Conservation (phyloP, 129 eudicot species). For the Centrapalus pauciflorus region DNA sequence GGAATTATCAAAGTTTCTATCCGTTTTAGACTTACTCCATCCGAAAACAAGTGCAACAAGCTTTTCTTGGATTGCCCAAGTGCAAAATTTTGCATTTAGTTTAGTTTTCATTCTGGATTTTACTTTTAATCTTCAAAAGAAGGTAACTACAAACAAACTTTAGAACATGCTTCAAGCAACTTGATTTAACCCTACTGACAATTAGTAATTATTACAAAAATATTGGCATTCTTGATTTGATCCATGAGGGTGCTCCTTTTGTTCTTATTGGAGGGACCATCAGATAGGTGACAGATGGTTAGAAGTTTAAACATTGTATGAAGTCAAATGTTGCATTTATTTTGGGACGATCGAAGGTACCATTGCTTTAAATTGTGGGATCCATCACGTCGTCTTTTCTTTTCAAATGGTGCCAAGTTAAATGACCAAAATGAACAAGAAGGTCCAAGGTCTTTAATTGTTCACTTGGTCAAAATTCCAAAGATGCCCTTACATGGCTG, state of each 20-base stretch:
- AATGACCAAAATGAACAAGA: background rate
- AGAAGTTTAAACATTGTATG: background rate
- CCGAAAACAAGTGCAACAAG: background rate
- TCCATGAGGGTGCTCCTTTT: background rate
- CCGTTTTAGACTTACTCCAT: background rate
- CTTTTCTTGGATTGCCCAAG: background rate
- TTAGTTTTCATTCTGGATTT: background rate
- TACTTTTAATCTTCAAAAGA: background rate
- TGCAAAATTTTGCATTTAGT: background rate
- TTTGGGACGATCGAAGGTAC: background rate
- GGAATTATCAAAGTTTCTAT: background rate
- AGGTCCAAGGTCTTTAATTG: background rate
- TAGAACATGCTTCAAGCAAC: background rate
- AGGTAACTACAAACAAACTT: background rate
- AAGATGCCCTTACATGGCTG: conserved; percentile 1
- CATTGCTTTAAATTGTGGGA: too few species aligned
- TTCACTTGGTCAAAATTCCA: background rate
- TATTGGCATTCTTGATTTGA: background rate
- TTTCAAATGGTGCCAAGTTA: too few species aligned
- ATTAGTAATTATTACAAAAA: background rate
- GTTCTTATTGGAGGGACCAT: background rate
- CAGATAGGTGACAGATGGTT: background rate
- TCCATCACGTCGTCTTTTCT: background rate
- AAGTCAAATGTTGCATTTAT: background rate
- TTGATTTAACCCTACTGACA: background rate